Evolutionary conservation across 106 monocot species (phyloP).

Genomic region (Dendrobium officinale): DNA sequence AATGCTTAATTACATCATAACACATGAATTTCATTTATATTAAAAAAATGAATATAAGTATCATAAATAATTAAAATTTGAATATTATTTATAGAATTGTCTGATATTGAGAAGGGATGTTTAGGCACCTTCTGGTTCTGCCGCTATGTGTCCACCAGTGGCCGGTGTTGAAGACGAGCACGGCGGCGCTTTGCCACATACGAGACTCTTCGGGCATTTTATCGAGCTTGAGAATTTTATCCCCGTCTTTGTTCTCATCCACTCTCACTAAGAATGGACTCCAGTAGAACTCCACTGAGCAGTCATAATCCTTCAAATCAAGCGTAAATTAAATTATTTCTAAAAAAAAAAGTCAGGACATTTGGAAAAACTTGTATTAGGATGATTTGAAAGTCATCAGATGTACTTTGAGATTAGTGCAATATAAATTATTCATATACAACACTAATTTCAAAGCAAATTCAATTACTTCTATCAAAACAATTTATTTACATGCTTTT

Average conservation of each 20-base stretch:
- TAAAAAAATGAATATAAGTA: too few species aligned
- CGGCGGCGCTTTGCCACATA: slow-evolving; percentile 22
- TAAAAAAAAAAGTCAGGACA: too few species aligned
- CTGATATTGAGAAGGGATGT: not conserved
- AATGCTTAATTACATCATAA: not conserved
- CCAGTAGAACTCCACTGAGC: slow-evolving; percentile 50
- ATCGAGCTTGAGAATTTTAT: slow-evolving; percentile 36
- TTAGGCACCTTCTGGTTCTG: slow-evolving; percentile 12
- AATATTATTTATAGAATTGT: not conserved
- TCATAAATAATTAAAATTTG: not conserved
- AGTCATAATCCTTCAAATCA: slow-evolving; percentile 32
- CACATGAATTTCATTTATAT: too few species aligned
- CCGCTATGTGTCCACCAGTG: slow-evolving; percentile 47
- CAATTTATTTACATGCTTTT: too few species aligned
- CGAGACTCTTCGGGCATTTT: slow-evolving; percentile 7
- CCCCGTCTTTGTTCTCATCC: slow-evolving; percentile 5
- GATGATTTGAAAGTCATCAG: too few species aligned
- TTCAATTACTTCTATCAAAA: too few species aligned
- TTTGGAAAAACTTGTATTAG: too few species aligned
- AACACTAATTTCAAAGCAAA: too few species aligned
- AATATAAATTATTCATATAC: too few species aligned
- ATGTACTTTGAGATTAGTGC: too few species aligned
- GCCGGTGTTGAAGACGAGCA: slow-evolving; percentile 50
- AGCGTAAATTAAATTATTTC: not conserved
- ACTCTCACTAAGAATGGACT: slow-evolving; percentile 43